These are phyloP conservation scores for Naganishia onofrii DNA, from an alignment of 768 basidiomycete species.

Conservation along the genomic window DNA sequence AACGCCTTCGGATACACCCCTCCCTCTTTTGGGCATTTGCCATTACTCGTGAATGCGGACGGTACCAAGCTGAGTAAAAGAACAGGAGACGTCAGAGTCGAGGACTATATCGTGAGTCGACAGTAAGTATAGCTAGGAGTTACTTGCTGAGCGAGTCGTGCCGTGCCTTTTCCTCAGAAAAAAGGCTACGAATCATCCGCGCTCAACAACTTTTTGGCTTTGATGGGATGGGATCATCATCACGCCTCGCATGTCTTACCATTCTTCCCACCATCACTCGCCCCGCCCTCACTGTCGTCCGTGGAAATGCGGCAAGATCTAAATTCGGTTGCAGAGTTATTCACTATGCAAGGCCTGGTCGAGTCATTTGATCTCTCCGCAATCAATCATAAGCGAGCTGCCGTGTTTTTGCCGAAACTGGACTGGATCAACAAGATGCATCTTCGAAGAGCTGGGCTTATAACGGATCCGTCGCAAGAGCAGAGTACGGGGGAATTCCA, in stretches of 20 bases:
- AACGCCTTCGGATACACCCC: conserved; percentile 66
- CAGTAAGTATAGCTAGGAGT: too few species aligned
- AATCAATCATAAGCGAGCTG: conserved; percentile 78
- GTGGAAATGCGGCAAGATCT: conserved; percentile 13
- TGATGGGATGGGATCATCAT: conserved; percentile 85
- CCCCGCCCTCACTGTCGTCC: conserved; percentile 10
- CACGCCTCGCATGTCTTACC: conserved; percentile 35
- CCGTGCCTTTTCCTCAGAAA: conserved; percentile 55
- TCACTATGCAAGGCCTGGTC: conserved; percentile 63
- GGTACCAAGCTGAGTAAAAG: conserved; percentile 94
- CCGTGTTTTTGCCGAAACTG: conserved; percentile 74
- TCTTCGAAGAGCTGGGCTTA: conserved; percentile 60
- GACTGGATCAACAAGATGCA: conserved; percentile 87
- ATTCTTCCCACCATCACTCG: conserved; percentile 22
- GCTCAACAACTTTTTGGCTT: conserved; percentile 84
- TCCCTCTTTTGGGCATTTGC: conserved; percentile 86
- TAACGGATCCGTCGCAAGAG: conserved; percentile 43
- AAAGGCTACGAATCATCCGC: conserved; percentile 88
- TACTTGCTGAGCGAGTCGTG: not conserved
- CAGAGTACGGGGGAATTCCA: conserved; percentile 6
- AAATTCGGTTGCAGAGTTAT: conserved; percentile 36
- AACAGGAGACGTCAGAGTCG: conserved; percentile 79
- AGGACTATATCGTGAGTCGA: conserved; percentile 72
- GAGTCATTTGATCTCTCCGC: conserved; percentile 72
- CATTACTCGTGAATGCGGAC: conserved; percentile 81